phyloP scores from a whole-genome alignment of 2,329 filamentous ascomycete species.

The Cladosporium velox region DNA sequence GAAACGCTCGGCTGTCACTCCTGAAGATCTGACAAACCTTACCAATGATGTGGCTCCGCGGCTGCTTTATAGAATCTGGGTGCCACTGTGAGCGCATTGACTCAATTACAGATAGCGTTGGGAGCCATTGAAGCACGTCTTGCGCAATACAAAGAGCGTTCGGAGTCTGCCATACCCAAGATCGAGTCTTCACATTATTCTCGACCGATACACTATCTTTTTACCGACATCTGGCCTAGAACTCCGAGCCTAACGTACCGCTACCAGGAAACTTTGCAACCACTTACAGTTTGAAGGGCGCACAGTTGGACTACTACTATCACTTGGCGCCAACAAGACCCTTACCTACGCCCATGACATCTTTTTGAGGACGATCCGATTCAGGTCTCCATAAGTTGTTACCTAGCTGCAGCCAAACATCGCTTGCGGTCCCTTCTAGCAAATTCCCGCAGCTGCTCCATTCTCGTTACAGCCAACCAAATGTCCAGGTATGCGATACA shows the following conservation, averaged over 20 bases:
- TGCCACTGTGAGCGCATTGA: background rate
- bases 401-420: background rate
- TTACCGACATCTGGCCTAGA: slow-evolving; percentile 10
- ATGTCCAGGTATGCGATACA: background rate
- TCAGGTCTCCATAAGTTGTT: background rate
- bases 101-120: background rate
- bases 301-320: background rate
- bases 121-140: background rate
- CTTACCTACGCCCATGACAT: background rate
- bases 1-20: background rate
- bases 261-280: background rate
- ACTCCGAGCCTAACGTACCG: background rate
- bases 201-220: background rate
- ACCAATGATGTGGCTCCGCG: background rate
- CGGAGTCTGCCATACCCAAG: background rate
- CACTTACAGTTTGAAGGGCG: background rate
- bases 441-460: background rate
- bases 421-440: background rate
- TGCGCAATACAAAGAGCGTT: background rate
- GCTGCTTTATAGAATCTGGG: background rate
- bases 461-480: background rate
- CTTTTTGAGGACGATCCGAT: background rate
- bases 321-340: background rate
- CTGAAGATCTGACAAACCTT: background rate
- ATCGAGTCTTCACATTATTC: background rate